Evolutionary conservation across 2,329 filamentous ascomycete species (phyloP).

Genomic region (Fusarium sp.): DNA sequence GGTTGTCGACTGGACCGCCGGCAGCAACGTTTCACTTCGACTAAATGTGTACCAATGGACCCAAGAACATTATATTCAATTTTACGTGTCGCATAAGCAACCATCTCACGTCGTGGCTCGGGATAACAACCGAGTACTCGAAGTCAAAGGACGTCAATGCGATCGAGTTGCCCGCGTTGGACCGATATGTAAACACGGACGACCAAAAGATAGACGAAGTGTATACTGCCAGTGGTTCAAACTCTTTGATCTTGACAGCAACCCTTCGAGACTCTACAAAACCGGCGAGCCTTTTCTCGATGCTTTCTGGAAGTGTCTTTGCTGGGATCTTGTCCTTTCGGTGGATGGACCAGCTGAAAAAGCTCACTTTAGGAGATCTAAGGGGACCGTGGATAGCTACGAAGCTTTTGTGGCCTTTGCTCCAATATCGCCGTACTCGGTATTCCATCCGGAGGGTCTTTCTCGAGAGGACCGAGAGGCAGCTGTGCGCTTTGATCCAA

Average conservation of each 20-base stretch:
- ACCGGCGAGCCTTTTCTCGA: neutral
- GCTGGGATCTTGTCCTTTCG: neutral
- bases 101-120: neutral
- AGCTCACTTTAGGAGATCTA: neutral
- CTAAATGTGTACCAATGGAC: neutral
- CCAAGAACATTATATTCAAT: neutral
- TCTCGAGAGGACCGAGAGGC: neutral
- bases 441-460: neutral
- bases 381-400: neutral
- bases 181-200: neutral
- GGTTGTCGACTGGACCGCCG: neutral
- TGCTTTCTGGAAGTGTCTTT: neutral
- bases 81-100: neutral
- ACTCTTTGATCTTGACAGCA: neutral
- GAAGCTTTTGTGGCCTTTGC: neutral
- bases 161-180: neutral
- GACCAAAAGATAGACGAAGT: neutral
- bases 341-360: neutral
- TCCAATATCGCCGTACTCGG: neutral
- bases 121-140: neutral
- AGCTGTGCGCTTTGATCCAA: neutral
- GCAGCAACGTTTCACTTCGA: neutral
- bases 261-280: neutral
- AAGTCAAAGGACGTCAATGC: neutral
- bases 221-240: neutral